These are phyloP conservation scores for Penicillium rolfsii DNA, from an alignment of 2,329 filamentous ascomycete genomes.

Conservation along the genomic window DNA sequence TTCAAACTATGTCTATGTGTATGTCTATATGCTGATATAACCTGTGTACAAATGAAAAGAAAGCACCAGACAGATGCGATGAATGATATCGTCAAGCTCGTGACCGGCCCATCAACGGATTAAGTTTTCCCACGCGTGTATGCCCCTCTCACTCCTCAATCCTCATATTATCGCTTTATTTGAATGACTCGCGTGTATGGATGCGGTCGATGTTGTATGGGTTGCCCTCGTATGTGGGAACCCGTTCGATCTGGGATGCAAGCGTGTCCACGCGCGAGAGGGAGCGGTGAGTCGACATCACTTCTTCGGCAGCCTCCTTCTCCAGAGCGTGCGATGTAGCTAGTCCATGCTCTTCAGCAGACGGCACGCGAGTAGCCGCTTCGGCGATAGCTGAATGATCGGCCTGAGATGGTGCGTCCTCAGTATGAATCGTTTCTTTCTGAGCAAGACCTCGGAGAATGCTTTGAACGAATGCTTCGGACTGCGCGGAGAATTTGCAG, in stretches of 20 bases:
- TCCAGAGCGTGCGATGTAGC: not conserved
- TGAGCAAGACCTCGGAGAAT: conserved; percentile 10
- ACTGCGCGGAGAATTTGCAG: conserved; percentile 47
- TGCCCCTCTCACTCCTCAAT: not conserved
- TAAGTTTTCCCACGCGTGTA: not conserved
- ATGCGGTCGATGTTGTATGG: conserved; percentile 26
- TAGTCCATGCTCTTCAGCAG: not conserved
- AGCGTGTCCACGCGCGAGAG: conserved; percentile 17
- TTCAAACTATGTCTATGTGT: conserved; percentile 1
- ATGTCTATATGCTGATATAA: not conserved
- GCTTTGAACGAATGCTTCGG: conserved; percentile 31
- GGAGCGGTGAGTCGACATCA: conserved; percentile 15
- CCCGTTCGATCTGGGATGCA: conserved; percentile 15
- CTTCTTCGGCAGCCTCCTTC: conserved; percentile 24
- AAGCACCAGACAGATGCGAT: conserved; percentile 17
- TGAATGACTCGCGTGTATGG: conserved; percentile 28
- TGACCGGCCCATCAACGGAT: not conserved
- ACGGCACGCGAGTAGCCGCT: not conserved
- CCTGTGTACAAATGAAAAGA: not conserved
- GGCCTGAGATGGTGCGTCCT: not conserved
- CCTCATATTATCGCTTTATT: conserved; percentile 5
- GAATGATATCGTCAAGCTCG: conserved; percentile 1
- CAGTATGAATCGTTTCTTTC: not conserved
- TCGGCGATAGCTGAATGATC: conserved; percentile 5
- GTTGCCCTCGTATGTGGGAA: conserved; percentile 27